These are phyloP conservation scores for Aspergillus unguis DNA, from an alignment of 2,329 filamentous ascomycete genomes.

Conservation along the genomic window DNA sequence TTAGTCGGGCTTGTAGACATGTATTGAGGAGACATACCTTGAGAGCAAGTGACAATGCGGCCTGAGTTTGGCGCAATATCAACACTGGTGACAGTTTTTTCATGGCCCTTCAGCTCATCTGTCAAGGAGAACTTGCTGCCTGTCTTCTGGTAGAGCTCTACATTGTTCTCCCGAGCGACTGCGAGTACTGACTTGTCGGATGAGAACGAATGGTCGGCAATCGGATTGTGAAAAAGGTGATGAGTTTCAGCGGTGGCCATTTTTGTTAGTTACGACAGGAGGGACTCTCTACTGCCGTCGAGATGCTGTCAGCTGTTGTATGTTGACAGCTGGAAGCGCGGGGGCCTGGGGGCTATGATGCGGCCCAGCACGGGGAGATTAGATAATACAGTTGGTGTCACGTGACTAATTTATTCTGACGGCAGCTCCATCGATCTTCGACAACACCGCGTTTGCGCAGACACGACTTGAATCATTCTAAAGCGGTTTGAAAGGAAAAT, in stretches of 20 bases:
- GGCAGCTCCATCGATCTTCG: neutral
- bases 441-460: neutral
- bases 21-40: slow-evolving; percentile 57
- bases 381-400: neutral
- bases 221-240: slow-evolving; percentile 93
- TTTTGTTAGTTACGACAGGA: slow-evolving; percentile 66
- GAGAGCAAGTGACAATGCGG: slow-evolving; percentile 95
- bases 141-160: slow-evolving; percentile 78
- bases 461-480: neutral
- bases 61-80: slow-evolving; percentile 90
- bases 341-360: slow-evolving; percentile 2
- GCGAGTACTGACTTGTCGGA: slow-evolving; percentile 84
- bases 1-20: neutral
- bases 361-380: neutral
- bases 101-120: slow-evolving; percentile 92
- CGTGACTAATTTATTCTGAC: slow-evolving; percentile 1
- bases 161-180: slow-evolving; percentile 81
- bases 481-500: neutral
- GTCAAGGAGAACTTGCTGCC: slow-evolving; percentile 76
- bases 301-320: neutral
- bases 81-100: slow-evolving; percentile 94
- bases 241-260: slow-evolving; percentile 91
- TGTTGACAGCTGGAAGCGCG: slow-evolving; percentile 6
- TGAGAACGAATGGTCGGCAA: slow-evolving; percentile 97
- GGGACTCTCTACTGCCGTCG: slow-evolving; percentile 94